These are phyloP conservation scores for Halenospora varia DNA, from an alignment of 495 filamentous ascomycete species.

Conservation along the genomic window DNA sequence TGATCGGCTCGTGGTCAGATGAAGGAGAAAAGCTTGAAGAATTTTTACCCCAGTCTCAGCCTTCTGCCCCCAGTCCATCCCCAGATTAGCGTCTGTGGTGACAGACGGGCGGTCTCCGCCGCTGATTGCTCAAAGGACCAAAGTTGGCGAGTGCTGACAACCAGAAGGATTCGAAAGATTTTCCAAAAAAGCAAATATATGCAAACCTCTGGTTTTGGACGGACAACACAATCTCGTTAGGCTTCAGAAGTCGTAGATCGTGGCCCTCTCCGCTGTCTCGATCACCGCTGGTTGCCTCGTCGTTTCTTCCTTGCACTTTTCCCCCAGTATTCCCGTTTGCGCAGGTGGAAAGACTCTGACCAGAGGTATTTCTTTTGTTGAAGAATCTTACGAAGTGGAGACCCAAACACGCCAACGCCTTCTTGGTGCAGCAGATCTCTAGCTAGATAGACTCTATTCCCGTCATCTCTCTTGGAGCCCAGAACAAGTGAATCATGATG, in stretches of 20 bases:
- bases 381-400: no score
- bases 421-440: no score
- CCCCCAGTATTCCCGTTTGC: not conserved
- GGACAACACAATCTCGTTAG: not conserved
- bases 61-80: constrained; percentile 5
- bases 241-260: not conserved
- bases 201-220: not conserved
- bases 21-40: constrained; percentile 17
- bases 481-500: no score
- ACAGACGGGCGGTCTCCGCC: not conserved
- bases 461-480: no score
- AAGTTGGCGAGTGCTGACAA: no score
- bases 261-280: not conserved
- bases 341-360: no score
- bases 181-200: constrained; percentile 2
- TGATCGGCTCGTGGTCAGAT: no score
- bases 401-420: no score
- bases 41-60: constrained; percentile 18
- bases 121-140: no score
- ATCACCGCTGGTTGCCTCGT: not conserved
- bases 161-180: not conserved
- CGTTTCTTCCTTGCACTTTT: not conserved
- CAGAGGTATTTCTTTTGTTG: no score
- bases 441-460: no score
- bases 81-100: constrained; percentile 14